Conservation (phyloP, 768 basidiomycete species). For the Mycena metata region DNA sequence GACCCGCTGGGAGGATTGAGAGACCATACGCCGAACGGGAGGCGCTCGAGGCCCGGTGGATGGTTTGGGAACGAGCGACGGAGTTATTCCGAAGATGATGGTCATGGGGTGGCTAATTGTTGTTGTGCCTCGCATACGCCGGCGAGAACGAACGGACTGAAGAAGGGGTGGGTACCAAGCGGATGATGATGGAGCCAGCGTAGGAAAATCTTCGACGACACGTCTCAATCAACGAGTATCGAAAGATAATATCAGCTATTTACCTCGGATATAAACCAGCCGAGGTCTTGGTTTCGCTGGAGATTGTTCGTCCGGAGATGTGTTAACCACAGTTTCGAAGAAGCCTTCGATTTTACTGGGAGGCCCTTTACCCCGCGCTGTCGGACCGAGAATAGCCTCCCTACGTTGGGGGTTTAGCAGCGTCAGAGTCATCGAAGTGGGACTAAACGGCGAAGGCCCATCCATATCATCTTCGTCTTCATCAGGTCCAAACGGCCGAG, state of each 20-base stretch:
- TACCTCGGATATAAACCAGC: constrained; percentile 79
- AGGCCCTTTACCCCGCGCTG: constrained; percentile 57
- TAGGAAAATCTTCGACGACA: constrained; percentile 71
- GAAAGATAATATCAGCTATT: neutral
- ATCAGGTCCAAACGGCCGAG: constrained; percentile 55
- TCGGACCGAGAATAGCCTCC: constrained; percentile 57
- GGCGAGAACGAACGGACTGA: constrained; percentile 80
- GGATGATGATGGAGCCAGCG: constrained; percentile 77
- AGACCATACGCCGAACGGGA: neutral
- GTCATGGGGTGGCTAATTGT: constrained; percentile 78
- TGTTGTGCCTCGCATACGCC: constrained; percentile 72
- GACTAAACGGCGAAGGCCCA: constrained; percentile 47
- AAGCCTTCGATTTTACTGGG: constrained; percentile 76
- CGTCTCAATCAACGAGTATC: neutral
- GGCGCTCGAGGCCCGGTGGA: constrained; percentile 43
- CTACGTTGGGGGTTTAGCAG: constrained; percentile 55
- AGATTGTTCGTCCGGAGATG: constrained; percentile 47
- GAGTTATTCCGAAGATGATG: constrained; percentile 91
- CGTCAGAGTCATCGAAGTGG: constrained; percentile 58
- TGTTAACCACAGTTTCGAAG: constrained; percentile 83
- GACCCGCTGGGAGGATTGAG: constrained; percentile 16
- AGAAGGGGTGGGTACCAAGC: constrained; percentile 88
- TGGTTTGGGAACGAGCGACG: constrained; percentile 61
- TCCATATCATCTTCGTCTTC: constrained; percentile 61
- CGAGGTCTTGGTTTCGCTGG: constrained; percentile 63